Evolutionary conservation across 192 early-diverging fungal genomes (phyloP), one percentile per base, ranked within the genome.

Genomic region (Podila clonocystis): DNA sequence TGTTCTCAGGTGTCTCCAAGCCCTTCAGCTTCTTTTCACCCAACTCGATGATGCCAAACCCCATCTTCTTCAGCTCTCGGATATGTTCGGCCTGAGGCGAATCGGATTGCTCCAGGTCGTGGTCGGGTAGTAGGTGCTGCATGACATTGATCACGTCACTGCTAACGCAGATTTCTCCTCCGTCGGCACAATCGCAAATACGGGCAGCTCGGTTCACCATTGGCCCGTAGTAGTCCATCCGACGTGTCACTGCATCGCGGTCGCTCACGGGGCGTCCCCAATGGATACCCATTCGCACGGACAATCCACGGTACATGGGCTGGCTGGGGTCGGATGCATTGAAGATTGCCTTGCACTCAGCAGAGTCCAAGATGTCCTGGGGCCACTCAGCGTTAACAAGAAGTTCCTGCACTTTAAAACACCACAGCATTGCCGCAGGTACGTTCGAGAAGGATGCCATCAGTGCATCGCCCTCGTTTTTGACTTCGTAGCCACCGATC

Each of bases 181-280:
- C 96, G 70, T 97, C 95, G 0, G 95, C 95, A 8, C 92, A 91
- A 22, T 89, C 90, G 63, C 93, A 92, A 52, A 96, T 93, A 58
- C 96, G 90, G 34, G 93, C 88, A 4, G 95, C 91, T 13, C 94
- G 91, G 75, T 97, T 97, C 48, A 96, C 95, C 88, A 97, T 93
- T 1, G 95, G 96, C 0, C 96, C 96, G 88, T 95, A 97, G 82
- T 97, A 97, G 82, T 97, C 96, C 96, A 97, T 97, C 55, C 96
- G 91, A 36, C 91, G 87, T 26, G 96, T 97, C 58, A 96, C 88
- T 15, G 95, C 94, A 68, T 97, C 94, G 24, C 91, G 89, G 65
- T 97, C 96, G 59, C 93, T 95, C 5, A 96, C 91, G 4, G 95
- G 95, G 19, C 78, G 84, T 65, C 96, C 96, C 87, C 93, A 94